phyloP scores from a whole-genome alignment of 352 stramenopile genomes.

The Globisporangium rhizosaccharum region DNA sequence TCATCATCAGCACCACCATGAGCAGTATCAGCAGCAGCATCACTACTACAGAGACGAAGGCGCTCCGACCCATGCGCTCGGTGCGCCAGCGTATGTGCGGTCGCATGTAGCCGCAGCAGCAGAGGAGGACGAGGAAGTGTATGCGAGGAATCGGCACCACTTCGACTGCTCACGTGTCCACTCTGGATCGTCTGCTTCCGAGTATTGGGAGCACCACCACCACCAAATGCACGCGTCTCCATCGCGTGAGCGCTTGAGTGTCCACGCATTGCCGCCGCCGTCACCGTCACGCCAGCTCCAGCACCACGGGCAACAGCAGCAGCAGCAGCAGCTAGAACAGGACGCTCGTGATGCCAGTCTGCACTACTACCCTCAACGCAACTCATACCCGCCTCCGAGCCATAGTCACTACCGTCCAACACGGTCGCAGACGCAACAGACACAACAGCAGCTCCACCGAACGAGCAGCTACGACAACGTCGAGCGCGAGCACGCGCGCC shows the following conservation, averaged over 20 bases:
- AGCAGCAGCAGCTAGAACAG: not conserved
- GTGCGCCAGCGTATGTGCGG: not conserved
- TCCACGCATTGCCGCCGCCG: not conserved
- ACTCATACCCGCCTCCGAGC: not conserved
- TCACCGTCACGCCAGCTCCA: too few relatives aligned
- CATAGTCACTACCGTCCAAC: not conserved
- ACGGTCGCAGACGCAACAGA: not conserved
- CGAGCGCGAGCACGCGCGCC: not conserved
- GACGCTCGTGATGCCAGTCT: not conserved
- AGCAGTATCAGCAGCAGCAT: not conserved
- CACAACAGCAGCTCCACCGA: not conserved
- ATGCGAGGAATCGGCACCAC: not conserved
- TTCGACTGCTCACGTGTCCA: not conserved
- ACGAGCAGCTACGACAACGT: not conserved
- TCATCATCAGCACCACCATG: not conserved
- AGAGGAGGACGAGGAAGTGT: not conserved
- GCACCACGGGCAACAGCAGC: not conserved
- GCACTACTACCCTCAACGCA: not conserved
- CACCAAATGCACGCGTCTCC: not conserved
- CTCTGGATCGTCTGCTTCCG: conserved; percentile 5
- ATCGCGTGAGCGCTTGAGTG: not conserved
- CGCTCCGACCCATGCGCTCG: not conserved
- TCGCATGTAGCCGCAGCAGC: not conserved
- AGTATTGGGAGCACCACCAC: too few relatives aligned
- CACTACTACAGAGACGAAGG: not conserved